Percentiles rank a stretch among this genome's conserved stretches.
These are phyloP conservation scores for Fusarium liriodendri DNA, from an alignment of 2,329 filamentous ascomycete species.

Conservation along the genomic window DNA sequence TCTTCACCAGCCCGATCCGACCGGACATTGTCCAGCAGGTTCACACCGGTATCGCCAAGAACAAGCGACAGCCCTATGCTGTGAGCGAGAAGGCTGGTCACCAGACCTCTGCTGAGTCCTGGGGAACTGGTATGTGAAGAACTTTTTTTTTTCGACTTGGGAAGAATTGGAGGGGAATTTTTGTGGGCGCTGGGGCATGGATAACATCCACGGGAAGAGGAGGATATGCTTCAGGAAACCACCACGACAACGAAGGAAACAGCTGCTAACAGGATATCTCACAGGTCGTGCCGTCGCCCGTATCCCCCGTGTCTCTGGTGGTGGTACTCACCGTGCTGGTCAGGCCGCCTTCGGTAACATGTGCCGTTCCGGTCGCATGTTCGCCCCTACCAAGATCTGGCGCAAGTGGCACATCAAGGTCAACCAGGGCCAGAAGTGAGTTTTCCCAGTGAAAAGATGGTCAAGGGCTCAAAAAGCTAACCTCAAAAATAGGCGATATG, in stretches of 20 bases:
- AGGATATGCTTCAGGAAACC: constrained; percentile 1
- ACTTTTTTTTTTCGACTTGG: constrained; percentile 14
- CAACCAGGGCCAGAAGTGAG: constrained; percentile 97
- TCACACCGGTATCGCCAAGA: constrained; percentile 99
- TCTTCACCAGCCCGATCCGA: constrained; percentile 98
- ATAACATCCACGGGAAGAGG: not conserved
- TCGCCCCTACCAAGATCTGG: constrained; percentile 99
- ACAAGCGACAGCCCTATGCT: constrained; percentile 99
- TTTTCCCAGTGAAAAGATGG: constrained; percentile 24
- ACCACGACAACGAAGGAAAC: not conserved
- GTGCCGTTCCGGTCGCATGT: constrained; percentile 99
- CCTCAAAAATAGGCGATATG: constrained; percentile 79
- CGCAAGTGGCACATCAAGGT: constrained; percentile 99
- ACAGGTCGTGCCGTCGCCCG: constrained; percentile 97
- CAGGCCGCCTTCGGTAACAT: constrained; percentile 99
- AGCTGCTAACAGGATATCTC: constrained; percentile 38
- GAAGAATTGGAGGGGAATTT: constrained; percentile 25
- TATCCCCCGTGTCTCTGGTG: constrained; percentile 99
- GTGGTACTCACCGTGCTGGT: constrained; percentile 99
- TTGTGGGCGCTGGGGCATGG: constrained; percentile 23
- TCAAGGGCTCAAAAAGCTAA: constrained; percentile 27
- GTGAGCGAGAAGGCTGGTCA: constrained; percentile 99
- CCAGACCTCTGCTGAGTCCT: constrained; percentile 99
- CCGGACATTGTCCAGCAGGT: constrained; percentile 99
- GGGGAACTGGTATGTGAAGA: constrained; percentile 90